Evolutionary conservation across 768 basidiomycete species (phyloP), one percentile per base, ranked within the genome.

Genomic region (Scleroderma citrinum): DNA sequence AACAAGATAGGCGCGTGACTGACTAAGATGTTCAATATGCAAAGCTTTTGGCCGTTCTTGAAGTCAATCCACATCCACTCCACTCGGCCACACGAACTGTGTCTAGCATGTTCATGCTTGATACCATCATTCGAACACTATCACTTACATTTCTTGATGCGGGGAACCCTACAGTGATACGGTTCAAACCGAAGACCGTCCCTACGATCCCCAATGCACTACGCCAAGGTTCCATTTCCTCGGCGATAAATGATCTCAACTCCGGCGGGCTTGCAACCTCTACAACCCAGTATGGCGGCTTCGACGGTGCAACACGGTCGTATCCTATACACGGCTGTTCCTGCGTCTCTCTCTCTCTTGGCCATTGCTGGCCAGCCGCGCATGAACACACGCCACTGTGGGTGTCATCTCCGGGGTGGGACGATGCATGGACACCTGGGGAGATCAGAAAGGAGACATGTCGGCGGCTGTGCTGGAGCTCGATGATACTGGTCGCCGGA

Each of bases 401-500:
- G 87, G 63, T 73, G 6, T 69, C 73, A 47, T 81, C 85, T 5
- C 79, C 84, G 0, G 81, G 77, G 5, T 89, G 85, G 85, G 71
- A 76, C 48, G 60, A 67, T 35, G 61, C 70, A 10, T 82, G 76
- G 77, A 68, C 75, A n/a, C 78, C 81, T 40, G 74, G 67, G 10
- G 86, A 89, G 52, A 76, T 86, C 51, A 69, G 76, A 37, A 83
- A 79, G 64, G 87, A 91, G 60, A 81, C 81, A 39, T 82, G 81
- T 57, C 78, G 87, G 31, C 70, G 87, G 32, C 63, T 88, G 20
- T 84, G 83, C 52, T 90, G 87, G 87, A 85, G 81, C 59, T 68
- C 80, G 7, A 72, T 87, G 64, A 69, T 74, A 46, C 72, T 87
- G 20, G 71, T 77, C 13, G 82, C 86, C 10, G 83, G 80, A 1